A percentile compares a stretch with the other conserved stretches of the same genome.
phyloP scores from a whole-genome alignment of 169 alveolate species.

The Plasmodium falciparum region DNA sequence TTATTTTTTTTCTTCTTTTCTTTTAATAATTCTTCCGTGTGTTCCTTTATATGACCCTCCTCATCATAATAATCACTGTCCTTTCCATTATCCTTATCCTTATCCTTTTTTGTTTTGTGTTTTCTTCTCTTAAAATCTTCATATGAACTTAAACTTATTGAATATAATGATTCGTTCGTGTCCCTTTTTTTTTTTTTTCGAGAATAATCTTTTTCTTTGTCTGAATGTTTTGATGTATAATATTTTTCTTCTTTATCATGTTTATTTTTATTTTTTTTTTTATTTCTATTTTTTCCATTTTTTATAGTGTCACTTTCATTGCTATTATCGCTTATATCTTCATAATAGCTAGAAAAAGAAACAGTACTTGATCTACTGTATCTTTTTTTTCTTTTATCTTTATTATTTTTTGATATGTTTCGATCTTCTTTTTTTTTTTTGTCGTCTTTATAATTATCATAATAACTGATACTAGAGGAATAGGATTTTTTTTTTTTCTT shows the following conservation, averaged over 20 bases:
- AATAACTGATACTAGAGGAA: not conserved
- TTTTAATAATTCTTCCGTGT: not conserved
- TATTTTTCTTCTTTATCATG: conserved; percentile 3
- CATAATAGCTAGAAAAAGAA: conserved; percentile 20
- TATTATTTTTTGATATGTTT: not conserved
- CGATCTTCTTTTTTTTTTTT: conserved; percentile 9
- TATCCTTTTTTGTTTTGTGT: not conserved
- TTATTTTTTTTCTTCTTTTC: conserved; percentile 25
- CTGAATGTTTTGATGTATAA: not conserved
- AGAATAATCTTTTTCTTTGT: not conserved
- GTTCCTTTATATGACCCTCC: not conserved
- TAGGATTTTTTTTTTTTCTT: not conserved
- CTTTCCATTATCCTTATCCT: not conserved
- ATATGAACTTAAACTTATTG: conserved; percentile 23
- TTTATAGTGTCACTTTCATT: not conserved
- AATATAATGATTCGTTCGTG: conserved; percentile 11
- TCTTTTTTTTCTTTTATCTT: conserved; percentile 6
- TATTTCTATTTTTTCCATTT: not conserved
- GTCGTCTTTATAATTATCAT: not conserved
- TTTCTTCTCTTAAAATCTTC: conserved; percentile 8
- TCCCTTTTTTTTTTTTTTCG: not conserved
- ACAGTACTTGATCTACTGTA: conserved; percentile 12
- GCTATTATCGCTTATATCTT: conserved; percentile 16
- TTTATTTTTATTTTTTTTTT: not conserved
- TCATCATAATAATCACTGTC: not conserved